Evolutionary conservation across 73 alveolate species (phyloP).

Genomic region (Tetrahymena elliotti): DNA sequence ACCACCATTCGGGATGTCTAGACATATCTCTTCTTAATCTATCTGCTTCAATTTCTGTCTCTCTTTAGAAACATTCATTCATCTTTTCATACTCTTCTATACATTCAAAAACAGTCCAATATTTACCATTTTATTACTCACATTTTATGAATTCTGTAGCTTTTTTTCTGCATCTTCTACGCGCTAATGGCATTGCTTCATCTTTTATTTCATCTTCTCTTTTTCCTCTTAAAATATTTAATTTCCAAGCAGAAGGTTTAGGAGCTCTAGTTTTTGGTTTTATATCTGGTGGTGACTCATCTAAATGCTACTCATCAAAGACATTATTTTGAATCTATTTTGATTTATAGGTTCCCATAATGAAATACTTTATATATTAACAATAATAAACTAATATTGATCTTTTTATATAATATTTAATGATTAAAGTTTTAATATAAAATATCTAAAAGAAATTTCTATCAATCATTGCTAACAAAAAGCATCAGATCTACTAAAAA

Average conservation of each 20-base stretch:
- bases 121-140: constrained; percentile 35
- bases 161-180: constrained; percentile 42
- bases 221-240: constrained; percentile 44
- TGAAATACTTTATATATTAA: background rate
- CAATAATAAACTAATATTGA: background rate
- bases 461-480: background rate
- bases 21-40: constrained; percentile 51
- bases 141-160: constrained; percentile 42
- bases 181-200: constrained; percentile 35
- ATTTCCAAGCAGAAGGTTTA: constrained; percentile 23
- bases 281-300: constrained; percentile 26
- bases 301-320: background rate
- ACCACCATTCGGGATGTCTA: constrained; percentile 60
- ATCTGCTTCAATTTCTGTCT: constrained; percentile 50
- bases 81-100: constrained; percentile 32
- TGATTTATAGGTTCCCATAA: background rate
- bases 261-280: constrained; percentile 49
- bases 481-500: background rate
- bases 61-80: constrained; percentile 47
- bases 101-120: constrained; percentile 51
- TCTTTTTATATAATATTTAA: background rate
- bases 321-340: background rate
- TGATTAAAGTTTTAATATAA: background rate
- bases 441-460: background rate
- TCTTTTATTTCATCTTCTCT: constrained; percentile 52